Percentiles rank a stretch among this genome's conserved stretches.
These are phyloP conservation scores for Mucor piriformis DNA, from an alignment of 371 early-diverging fungal species.

Conservation along the genomic window DNA sequence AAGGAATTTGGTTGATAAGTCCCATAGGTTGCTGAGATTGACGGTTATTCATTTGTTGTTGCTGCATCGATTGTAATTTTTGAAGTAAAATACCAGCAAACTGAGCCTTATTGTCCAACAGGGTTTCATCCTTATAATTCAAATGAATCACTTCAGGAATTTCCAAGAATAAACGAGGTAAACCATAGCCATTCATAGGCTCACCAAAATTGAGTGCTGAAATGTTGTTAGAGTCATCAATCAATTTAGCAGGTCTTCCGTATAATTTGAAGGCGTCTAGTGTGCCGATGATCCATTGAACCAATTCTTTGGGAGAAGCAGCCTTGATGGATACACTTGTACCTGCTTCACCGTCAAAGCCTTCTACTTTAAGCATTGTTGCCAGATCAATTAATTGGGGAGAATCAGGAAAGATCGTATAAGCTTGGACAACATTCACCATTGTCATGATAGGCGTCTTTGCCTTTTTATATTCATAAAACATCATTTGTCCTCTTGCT, in stretches of 20 bases:
- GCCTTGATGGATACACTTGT: constrained; percentile 23
- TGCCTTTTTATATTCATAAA: constrained; percentile 53
- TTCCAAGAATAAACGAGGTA: constrained; percentile 43
- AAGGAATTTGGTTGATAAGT: constrained; percentile 30
- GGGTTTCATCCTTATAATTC: constrained; percentile 27
- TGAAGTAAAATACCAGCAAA: constrained; percentile 30
- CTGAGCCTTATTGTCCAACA: constrained; percentile 34
- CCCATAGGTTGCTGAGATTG: constrained; percentile 24
- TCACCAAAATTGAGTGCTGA: constrained; percentile 36
- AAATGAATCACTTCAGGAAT: constrained; percentile 33
- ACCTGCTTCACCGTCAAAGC: constrained; percentile 1
- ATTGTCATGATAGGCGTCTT: constrained; percentile 51
- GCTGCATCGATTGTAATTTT: constrained; percentile 22
- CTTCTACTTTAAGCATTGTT: constrained; percentile 26
- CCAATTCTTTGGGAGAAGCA: constrained; percentile 31
- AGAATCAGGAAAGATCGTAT: constrained; percentile 63
- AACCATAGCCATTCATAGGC: constrained; percentile 9
- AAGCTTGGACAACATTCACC: constrained; percentile 57
- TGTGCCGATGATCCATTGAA: constrained; percentile 35
- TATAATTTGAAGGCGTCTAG: constrained; percentile 47
- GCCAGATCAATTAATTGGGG: constrained; percentile 23
- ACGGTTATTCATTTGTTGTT: constrained; percentile 4
- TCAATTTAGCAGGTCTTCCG: constrained; percentile 35
- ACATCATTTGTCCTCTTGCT: constrained; percentile 46
- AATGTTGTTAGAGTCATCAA: constrained; percentile 22